Base-by-base conservation (phyloP, 83 land plant genomes). In the Diphasiastrum complanatum region DNA sequence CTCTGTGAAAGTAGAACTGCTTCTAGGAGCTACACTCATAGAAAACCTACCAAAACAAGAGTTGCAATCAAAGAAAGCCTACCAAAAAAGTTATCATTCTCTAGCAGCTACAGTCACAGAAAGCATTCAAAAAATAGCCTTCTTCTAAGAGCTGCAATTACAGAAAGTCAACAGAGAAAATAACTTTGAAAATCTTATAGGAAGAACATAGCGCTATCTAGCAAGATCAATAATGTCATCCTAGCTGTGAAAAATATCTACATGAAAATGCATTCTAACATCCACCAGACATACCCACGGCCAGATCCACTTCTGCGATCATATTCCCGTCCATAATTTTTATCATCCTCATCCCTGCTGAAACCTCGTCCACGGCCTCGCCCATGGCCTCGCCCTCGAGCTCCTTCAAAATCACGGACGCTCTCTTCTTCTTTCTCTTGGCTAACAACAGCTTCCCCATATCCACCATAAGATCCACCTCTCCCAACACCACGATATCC, bases 291-390 rank as follows among this genome's bases (percentile, higher is more conserved):
- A 48, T 69, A 69, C 63, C 79, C 72, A 26, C 61, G 70, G 14
- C 82, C 82, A 38, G 75, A 70, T 24, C 82, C 82, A 64, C 82
- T 79, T 8, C 65, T 51, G n/a, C 79, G 75, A 3, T 79, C 79
- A 63, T 63, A 75, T 28, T 33, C 46, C 20, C 82, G 73, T 18
- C 69, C 47, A 29, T 43, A 34, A 18, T 65, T 51, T 25, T 60
- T 50, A 11, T 53, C 63, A 54, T 45, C 60, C 22, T 66, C 79
- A 3, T 53, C 73, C 12, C 22, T 43, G 22, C 35, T 30, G 32
- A 4, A 40, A 18, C 64, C 64, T 40, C 27, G 23, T 12, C 49
- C 50, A 43, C 64, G 49, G 26, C 64, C 64, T 6, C 64, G 51
- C 25, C 64, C 64, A 19, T 48, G 46, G 0, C 64, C 64, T 11